Percentiles rank a stretch among this genome's conserved stretches.
These are phyloP conservation scores for Backusella westeae DNA, from an alignment of 192 early-diverging fungal genomes.

Conservation along the genomic window DNA sequence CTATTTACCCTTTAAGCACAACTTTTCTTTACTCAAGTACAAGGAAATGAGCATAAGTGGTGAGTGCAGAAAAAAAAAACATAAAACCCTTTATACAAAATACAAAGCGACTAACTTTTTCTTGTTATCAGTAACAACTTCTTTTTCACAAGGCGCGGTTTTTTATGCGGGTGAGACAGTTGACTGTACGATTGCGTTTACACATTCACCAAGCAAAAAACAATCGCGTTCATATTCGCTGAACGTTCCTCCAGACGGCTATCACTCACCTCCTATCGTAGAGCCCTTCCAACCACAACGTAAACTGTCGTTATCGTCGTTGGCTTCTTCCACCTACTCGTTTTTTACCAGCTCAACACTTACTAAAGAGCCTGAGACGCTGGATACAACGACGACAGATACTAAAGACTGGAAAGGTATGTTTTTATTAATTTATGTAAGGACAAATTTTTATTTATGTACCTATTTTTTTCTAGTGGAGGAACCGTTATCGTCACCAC, in stretches of 20 bases:
- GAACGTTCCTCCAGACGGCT: slow-evolving; percentile 15
- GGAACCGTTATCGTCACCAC: background rate
- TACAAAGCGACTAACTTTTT: background rate
- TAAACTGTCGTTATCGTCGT: background rate
- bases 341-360: background rate
- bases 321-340: background rate
- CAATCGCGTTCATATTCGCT: background rate
- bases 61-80: background rate
- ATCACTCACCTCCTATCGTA: background rate
- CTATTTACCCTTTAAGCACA: background rate
- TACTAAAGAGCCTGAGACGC: slow-evolving; percentile 28
- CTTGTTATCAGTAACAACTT: slow-evolving; percentile 27
- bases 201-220: slow-evolving; percentile 19
- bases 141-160: slow-evolving; percentile 51
- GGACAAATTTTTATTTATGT: background rate
- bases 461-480: background rate
- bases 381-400: background rate
- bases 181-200: slow-evolving; percentile 54
- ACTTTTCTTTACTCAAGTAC: background rate
- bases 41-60: background rate
- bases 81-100: background rate
- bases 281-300: background rate
- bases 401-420: background rate
- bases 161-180: slow-evolving; percentile 58
- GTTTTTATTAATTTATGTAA: background rate